Conservation (phyloP, 441 rosid genomes). For the Mallotus repandus region DNA sequence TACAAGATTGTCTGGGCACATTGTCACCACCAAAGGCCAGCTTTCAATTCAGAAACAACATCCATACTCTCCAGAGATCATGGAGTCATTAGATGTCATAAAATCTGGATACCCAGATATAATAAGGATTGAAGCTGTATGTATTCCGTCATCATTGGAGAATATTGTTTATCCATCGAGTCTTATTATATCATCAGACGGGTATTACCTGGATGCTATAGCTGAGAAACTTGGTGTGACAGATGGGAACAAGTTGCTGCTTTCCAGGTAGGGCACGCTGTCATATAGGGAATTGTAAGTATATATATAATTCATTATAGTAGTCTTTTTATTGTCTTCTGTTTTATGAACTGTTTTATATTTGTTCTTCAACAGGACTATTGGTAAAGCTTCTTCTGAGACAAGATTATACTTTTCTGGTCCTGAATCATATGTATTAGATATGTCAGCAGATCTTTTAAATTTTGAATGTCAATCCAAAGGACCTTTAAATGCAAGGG, state of each 20-base stretch:
- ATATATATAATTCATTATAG: background rate
- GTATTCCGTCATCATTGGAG: slow-evolving; percentile 52
- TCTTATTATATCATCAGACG: slow-evolving; percentile 46
- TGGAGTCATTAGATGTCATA: slow-evolving; percentile 43
- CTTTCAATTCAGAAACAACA: slow-evolving; percentile 57
- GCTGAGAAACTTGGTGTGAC: slow-evolving; percentile 60
- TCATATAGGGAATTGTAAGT: background rate
- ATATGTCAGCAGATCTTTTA: slow-evolving; percentile 39
- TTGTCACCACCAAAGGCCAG: slow-evolving; percentile 42
- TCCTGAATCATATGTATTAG: slow-evolving; percentile 40
- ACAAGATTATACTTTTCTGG: slow-evolving; percentile 68
- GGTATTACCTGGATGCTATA: slow-evolving; percentile 74
- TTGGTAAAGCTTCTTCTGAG: slow-evolving; percentile 91
- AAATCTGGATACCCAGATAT: slow-evolving; percentile 36
- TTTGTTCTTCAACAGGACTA: slow-evolving; percentile 51
- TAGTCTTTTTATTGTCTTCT: background rate
- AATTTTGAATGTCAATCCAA: slow-evolving; percentile 31
- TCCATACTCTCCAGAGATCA: slow-evolving; percentile 48
- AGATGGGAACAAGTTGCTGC: slow-evolving; percentile 60
- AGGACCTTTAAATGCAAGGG: slow-evolving; percentile 65
- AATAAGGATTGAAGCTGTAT: slow-evolving; percentile 38
- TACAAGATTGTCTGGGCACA: slow-evolving; percentile 44
- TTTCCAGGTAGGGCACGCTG: slow-evolving; percentile 62
- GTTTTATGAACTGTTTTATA: slow-evolving; percentile 19
- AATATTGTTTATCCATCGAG: slow-evolving; percentile 46